phyloP scores from a whole-genome alignment of 164 flowering plant species.

The Chimonanthus praecox region DNA sequence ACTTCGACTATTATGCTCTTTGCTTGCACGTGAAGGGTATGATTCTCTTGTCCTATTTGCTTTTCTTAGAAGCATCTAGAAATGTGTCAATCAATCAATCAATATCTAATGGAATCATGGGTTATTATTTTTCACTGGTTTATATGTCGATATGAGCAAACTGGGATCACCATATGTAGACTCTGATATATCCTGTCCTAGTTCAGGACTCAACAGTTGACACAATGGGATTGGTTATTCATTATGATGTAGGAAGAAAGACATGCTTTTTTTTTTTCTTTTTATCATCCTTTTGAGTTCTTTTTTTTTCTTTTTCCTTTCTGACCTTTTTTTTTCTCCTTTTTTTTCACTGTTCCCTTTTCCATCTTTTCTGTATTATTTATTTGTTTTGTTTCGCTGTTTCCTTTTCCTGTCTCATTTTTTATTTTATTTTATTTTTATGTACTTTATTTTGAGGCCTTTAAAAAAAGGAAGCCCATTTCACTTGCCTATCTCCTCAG shows the following conservation, averaged over 20 bases:
- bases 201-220: too few relatives aligned
- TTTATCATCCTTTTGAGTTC: not conserved
- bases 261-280: too few relatives aligned
- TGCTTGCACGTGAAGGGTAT: conserved; percentile 95
- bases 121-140: not conserved
- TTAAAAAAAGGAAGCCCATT: too few relatives aligned
- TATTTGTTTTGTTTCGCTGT: not conserved
- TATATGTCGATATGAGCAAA: too few relatives aligned
- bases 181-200: too few relatives aligned
- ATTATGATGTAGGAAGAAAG: too few relatives aligned
- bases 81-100: not conserved
- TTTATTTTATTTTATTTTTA: too few relatives aligned
- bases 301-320: not conserved
- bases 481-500: too few relatives aligned
- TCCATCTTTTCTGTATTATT: not conserved
- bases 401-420: not conserved
- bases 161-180: too few relatives aligned
- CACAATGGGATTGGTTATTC: too few relatives aligned
- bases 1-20: conserved; percentile 81
- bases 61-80: not conserved
- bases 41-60: not conserved
- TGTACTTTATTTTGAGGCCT: too few relatives aligned
- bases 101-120: not conserved
- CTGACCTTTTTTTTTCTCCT: too few relatives aligned
- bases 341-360: not conserved